Evolutionary conservation across 192 early-diverging fungal genomes (phyloP), one percentile per base, ranked within the genome.

Genomic region (Rhizoclosmatium globosum): DNA sequence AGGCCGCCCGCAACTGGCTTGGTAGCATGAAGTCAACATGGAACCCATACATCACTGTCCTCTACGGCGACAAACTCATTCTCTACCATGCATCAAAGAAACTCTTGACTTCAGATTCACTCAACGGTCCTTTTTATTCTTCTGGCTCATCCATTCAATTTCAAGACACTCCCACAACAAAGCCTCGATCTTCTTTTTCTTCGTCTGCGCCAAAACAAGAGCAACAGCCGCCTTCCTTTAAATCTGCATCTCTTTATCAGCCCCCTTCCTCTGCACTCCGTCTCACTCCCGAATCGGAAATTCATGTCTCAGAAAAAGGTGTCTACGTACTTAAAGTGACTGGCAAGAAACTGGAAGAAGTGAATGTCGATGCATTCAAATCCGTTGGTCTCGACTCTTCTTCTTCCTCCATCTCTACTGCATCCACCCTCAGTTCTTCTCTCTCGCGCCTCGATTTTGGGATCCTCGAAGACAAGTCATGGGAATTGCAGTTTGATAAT

Each of bases 121-220:
- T 74, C 7, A 74, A 74, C 42, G 72, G 72, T 3, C 72, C 72
- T n/a, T 74, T 64, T 56, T 64, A 48, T 39, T 15, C 48, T n/a
- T 6, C 50, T 15, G 50, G 38, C 11, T 3, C 48, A 46, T 2
- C 70, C 6, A 59, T 44, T 2, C 21, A 21, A 31, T 23, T n/a
- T 9, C 7, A 48, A 19, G n/a, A 31, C 41, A 38, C n/a, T 15
- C 11, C 21, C 43, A 6, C 23, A 15, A 31, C 15, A 11, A 21
- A 21, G 11, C 62, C 62, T 17, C 62, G 62, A 11, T 7, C 66
- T 17, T 45, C 66, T 4, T 9, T 11, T 43, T 11, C 43, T 21
- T 11, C 66, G 4, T 68, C 66, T 6, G 1, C 4, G 11, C 2
- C 66, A 11, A 9, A 56, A 9, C 31, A 31, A 31, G 31, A 31